A percentile compares a stretch with the other conserved stretches of the same genome.
Conservation (phyloP, 2,329 filamentous ascomycete species). For the Aspergillus viridinutans region DNA sequence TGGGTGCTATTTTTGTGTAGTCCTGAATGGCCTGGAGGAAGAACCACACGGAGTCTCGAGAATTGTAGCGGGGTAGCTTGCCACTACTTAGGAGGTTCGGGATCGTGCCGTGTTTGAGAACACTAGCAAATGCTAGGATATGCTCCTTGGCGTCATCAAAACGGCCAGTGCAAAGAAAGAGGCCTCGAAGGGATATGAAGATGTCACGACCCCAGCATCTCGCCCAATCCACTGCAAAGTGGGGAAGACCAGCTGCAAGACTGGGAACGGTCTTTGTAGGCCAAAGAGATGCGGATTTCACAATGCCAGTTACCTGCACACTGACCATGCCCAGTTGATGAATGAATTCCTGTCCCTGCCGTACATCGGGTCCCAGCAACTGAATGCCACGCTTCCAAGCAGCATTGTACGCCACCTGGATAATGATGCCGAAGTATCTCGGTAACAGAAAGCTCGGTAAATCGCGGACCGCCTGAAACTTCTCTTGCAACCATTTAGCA, state of each 20-base stretch:
- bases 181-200: conserved; percentile 88
- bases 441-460: conserved; percentile 88
- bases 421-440: conserved; percentile 84
- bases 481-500: conserved; percentile 73
- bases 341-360: conserved; percentile 80
- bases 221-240: conserved; percentile 92
- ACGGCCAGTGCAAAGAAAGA: conserved; percentile 86
- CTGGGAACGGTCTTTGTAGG: conserved; percentile 79
- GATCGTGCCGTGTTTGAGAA: conserved; percentile 97
- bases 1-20: conserved; percentile 75
- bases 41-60: conserved; percentile 96
- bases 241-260: conserved; percentile 85
- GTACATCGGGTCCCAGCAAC: conserved; percentile 73
- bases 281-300: conserved; percentile 87
- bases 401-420: conserved; percentile 83
- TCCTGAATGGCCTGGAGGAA: conserved; percentile 95
- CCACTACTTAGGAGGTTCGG: conserved; percentile 88
- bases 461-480: conserved; percentile 78
- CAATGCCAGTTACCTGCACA: conserved; percentile 81
- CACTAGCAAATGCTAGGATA: conserved; percentile 89
- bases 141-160: conserved; percentile 89
- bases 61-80: conserved; percentile 85
- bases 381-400: conserved; percentile 73
- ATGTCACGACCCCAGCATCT: conserved; percentile 97
- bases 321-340: conserved; percentile 88